phyloP scores from a whole-genome alignment of 139 green algal species.

The Coccomyxa sp. region DNA sequence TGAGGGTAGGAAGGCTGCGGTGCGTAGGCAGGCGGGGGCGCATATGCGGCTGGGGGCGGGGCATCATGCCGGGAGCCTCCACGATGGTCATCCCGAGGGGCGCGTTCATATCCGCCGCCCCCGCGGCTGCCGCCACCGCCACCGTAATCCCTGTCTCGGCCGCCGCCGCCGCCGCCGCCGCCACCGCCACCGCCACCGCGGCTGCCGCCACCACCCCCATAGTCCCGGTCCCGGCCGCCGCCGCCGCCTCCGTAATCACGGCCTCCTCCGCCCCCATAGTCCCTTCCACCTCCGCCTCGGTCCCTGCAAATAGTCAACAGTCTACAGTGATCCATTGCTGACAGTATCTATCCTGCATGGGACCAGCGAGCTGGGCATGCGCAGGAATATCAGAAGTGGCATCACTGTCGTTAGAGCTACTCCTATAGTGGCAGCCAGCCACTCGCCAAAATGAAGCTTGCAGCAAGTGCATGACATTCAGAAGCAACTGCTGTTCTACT shows the following conservation, averaged over 20 bases:
- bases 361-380: too few relatives aligned
- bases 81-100: too few relatives aligned
- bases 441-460: too few relatives aligned
- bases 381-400: too few relatives aligned
- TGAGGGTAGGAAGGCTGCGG: background rate
- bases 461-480: too few relatives aligned
- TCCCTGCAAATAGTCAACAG: constrained; percentile 2
- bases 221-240: constrained; percentile 14
- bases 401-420: too few relatives aligned
- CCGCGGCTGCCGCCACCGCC: background rate
- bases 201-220: constrained; percentile 16
- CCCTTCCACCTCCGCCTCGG: constrained; percentile 11
- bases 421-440: too few relatives aligned
- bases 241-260: constrained; percentile 19
- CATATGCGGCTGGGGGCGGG: background rate
- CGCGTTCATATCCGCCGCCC: background rate
- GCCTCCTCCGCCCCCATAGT: constrained; percentile 17
- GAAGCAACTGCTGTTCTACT: too few relatives aligned
- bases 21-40: background rate
- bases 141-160: background rate
- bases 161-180: constrained; percentile 29
- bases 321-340: constrained; percentile 16
- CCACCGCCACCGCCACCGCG: constrained; percentile 21
- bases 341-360: too few relatives aligned
- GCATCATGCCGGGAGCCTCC: background rate